A percentile compares a stretch with the other conserved stretches of the same genome.
Conservation (phyloP, 169 alveolate species). For the Theileria equi region DNA sequence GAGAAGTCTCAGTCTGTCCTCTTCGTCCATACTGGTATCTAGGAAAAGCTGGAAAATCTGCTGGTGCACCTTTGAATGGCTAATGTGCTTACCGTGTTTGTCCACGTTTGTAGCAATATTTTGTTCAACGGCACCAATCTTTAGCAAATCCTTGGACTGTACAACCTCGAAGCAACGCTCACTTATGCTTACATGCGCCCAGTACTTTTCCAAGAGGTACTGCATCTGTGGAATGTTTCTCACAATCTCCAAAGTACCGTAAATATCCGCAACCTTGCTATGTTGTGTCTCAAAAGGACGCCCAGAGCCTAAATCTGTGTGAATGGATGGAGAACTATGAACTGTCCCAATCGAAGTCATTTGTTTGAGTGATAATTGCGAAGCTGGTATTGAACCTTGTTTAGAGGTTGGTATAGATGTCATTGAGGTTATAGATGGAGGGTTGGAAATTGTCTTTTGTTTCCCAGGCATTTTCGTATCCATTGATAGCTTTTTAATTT, state of each 20-base stretch:
- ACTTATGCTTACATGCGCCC: slow-evolving; percentile 76
- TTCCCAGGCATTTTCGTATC: slow-evolving; percentile 30
- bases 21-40: slow-evolving; percentile 55
- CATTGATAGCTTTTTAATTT: slow-evolving; percentile 67
- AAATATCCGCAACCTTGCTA: no score
- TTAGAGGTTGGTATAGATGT: no score
- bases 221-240: slow-evolving; percentile 75
- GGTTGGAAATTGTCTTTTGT: slow-evolving; percentile 30
- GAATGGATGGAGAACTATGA: no score
- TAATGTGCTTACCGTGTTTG: slow-evolving; percentile 65
- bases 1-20: slow-evolving; percentile 64
- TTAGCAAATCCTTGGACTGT: slow-evolving; percentile 54
- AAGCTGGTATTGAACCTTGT: no score
- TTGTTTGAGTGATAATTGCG: no score
- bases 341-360: no score
- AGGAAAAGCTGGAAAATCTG: slow-evolving; percentile 32
- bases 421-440: no score
- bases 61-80: slow-evolving; percentile 30
- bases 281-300: slow-evolving; percentile 9
- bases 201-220: slow-evolving; percentile 73
- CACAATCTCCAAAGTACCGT: slow-evolving; percentile 71
- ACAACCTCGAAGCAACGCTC: slow-evolving; percentile 68
- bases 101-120: slow-evolving; percentile 74
- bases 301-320: no score
- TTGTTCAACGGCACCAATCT: slow-evolving; percentile 73